Evolutionary conservation across 108 stramenopile species (phyloP).

Genomic region (Cylindrotheca closterium): DNA sequence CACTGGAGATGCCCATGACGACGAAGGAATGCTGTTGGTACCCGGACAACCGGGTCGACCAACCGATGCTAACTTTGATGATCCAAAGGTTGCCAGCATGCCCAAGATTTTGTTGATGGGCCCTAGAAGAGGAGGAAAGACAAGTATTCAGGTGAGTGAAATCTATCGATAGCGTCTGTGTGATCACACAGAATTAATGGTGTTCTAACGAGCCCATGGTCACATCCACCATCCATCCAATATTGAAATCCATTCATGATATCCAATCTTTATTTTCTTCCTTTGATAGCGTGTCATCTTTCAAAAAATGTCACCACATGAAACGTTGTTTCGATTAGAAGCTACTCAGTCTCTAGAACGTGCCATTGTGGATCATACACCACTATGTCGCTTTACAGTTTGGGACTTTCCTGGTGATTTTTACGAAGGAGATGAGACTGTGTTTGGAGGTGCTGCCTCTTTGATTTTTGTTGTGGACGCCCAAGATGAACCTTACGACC

Average conservation of each 20-base stretch:
- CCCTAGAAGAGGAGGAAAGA: conserved; percentile 89
- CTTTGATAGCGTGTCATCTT: conserved; percentile 98
- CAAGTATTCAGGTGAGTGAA: conserved; percentile 79
- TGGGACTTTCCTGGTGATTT: conserved; percentile 98
- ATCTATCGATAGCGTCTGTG: too few species aligned
- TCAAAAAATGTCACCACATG: conserved; percentile 99
- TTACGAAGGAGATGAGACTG: conserved; percentile 78
- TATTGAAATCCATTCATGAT: too few species aligned
- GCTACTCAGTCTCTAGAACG: conserved; percentile 74
- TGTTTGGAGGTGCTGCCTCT: conserved; percentile 52
- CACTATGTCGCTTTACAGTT: conserved; percentile 94
- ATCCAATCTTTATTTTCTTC: too few species aligned
- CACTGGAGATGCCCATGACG: conserved; percentile 14
- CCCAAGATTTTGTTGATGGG: conserved; percentile 96
- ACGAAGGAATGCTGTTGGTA: conserved; percentile 20
- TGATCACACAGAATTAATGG: too few species aligned
- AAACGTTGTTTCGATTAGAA: conserved; percentile 96
- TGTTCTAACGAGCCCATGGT: too few species aligned
- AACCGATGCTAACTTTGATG: conserved; percentile 64
- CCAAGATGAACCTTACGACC: conserved; percentile 91
- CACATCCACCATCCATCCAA: too few species aligned
- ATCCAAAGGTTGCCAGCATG: conserved; percentile 75
- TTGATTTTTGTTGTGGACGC: conserved; percentile 89
- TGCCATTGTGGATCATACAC: conserved; percentile 91
- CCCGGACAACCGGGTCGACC: conserved; percentile 3